Conservation (phyloP, 345 rosid genomes). For the Citrus reticulata region DNA sequence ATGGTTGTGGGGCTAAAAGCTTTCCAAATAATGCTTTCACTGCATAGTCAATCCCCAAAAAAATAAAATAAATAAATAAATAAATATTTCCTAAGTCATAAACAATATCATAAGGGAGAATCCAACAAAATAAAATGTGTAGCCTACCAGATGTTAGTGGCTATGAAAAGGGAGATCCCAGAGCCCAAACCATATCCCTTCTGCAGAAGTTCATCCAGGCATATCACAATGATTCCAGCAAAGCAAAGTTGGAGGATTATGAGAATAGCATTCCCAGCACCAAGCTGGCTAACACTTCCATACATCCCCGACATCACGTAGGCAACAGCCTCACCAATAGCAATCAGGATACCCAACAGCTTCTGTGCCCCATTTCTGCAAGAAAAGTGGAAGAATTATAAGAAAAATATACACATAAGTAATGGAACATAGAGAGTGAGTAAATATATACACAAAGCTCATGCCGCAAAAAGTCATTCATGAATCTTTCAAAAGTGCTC, state of each 20-base stretch:
- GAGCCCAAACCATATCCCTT: constrained; percentile 68
- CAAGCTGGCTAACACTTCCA: constrained; percentile 57
- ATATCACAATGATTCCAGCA: constrained; percentile 62
- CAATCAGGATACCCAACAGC: constrained; percentile 64
- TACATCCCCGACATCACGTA: constrained; percentile 70
- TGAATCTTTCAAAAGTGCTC: not conserved
- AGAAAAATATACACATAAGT: not conserved
- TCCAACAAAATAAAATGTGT: not conserved
- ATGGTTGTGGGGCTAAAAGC: constrained; percentile 76
- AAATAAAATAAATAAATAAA: not conserved
- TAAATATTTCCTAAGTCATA: not conserved
- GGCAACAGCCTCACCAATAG: constrained; percentile 64
- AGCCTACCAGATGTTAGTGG: constrained; percentile 66
- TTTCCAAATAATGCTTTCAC: constrained; percentile 74
- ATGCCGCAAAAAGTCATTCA: not conserved
- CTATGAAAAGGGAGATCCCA: constrained; percentile 67
- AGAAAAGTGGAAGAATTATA: constrained; percentile 1
- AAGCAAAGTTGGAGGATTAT: constrained; percentile 39
- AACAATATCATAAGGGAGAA: not conserved
- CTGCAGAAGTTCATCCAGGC: constrained; percentile 65
- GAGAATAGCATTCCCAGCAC: constrained; percentile 60
- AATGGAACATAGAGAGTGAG: not conserved
- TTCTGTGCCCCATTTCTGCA: constrained; percentile 65
- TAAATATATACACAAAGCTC: not conserved
- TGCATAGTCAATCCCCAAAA: constrained; percentile 21